A percentile compares a stretch with the other conserved stretches of the same genome.
phyloP scores from a whole-genome alignment of 352 stramenopile species.

The Bremia lactucae region DNA sequence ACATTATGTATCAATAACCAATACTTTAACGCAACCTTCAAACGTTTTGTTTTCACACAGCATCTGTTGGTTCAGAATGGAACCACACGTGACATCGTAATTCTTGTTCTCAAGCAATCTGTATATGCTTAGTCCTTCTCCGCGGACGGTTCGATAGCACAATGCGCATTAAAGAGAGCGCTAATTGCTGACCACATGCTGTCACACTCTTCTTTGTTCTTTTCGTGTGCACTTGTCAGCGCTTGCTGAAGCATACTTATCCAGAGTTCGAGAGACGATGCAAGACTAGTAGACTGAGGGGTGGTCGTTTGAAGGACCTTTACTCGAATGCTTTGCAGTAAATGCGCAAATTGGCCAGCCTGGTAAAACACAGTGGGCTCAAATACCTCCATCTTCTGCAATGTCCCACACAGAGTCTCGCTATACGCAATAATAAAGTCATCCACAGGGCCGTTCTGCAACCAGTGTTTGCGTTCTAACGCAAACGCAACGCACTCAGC shows the following conservation, averaged over 20 bases:
- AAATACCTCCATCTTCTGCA: constrained; percentile 38
- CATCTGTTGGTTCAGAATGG: no score
- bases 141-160: constrained; percentile 7
- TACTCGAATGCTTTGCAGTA: constrained; percentile 25
- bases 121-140: constrained; percentile 1
- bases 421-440: constrained; percentile 43
- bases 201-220: constrained; percentile 31
- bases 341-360: constrained; percentile 36
- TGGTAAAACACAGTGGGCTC: constrained; percentile 64
- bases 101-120: no score
- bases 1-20: constrained; percentile 28
- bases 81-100: no score
- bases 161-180: constrained; percentile 16
- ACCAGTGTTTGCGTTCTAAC: constrained; percentile 33
- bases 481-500: constrained; percentile 57
- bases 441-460: constrained; percentile 24
- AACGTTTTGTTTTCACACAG: neutral
- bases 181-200: constrained; percentile 41
- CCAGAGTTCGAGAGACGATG: constrained; percentile 29
- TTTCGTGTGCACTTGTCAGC: constrained; percentile 24
- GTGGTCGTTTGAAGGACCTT: constrained; percentile 26
- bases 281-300: constrained; percentile 10
- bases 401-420: constrained; percentile 31
- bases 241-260: constrained; percentile 27
- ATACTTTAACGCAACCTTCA: neutral